These are phyloP conservation scores for Globisporangium barbulae DNA, from an alignment of 352 stramenopile species.

Conservation along the genomic window DNA sequence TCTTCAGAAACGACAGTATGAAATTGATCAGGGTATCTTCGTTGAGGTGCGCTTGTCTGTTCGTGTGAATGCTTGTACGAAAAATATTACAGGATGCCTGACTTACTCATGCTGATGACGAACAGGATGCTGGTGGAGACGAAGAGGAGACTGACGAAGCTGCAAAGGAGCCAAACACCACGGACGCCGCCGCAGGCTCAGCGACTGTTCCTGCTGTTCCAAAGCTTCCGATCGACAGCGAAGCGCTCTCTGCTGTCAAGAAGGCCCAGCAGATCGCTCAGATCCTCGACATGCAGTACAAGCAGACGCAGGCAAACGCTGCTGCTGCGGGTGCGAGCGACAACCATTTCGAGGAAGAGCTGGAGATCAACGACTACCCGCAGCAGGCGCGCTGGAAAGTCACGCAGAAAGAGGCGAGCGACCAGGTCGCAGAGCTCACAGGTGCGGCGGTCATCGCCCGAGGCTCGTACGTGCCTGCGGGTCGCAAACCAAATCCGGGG, in stretches of 20 bases:
- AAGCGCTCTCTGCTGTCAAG: slow-evolving; percentile 69
- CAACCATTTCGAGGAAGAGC: slow-evolving; percentile 84
- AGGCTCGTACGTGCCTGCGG: slow-evolving; percentile 85
- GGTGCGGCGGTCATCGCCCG: slow-evolving; percentile 85
- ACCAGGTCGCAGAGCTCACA: slow-evolving; percentile 86
- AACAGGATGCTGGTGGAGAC: slow-evolving; percentile 41
- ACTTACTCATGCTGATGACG: not conserved
- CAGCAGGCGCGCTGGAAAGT: slow-evolving; percentile 88
- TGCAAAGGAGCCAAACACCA: slow-evolving; percentile 18
- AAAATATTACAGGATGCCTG: not conserved
- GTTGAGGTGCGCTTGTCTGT: slow-evolving; percentile 43
- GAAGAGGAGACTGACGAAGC: slow-evolving; percentile 56
- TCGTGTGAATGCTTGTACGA: not conserved
- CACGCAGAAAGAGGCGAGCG: slow-evolving; percentile 84
- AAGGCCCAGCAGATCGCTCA: slow-evolving; percentile 85
- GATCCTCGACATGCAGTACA: slow-evolving; percentile 78
- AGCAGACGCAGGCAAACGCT: slow-evolving; percentile 40
- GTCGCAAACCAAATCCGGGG: slow-evolving; percentile 77
- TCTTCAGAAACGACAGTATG: slow-evolving; percentile 89
- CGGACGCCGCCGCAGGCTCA: slow-evolving; percentile 10
- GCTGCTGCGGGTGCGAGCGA: slow-evolving; percentile 28
- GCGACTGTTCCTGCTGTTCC: not conserved
- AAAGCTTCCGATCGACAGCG: slow-evolving; percentile 36
- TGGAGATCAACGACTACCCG: slow-evolving; percentile 95
- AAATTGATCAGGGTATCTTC: slow-evolving; percentile 82